phyloP scores from a whole-genome alignment of 2,329 filamentous ascomycete species.

The Fusarium zealandicum region DNA sequence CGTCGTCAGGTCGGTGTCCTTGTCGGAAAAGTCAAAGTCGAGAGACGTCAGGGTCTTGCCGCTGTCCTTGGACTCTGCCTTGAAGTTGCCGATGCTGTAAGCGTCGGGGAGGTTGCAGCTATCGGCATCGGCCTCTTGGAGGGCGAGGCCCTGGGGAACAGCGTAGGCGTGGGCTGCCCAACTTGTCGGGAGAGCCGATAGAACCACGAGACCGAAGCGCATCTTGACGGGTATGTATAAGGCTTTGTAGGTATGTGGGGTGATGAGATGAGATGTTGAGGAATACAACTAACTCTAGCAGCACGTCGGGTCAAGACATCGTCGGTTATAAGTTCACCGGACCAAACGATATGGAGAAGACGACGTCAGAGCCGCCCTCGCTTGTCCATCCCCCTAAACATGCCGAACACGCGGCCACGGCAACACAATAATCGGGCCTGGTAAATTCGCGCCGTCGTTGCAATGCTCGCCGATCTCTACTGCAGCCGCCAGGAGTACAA shows the following conservation, averaged over 20 bases:
- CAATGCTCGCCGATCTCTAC: slow-evolving; percentile 34
- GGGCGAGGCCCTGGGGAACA: slow-evolving; percentile 38
- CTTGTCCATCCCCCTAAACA: slow-evolving; percentile 1
- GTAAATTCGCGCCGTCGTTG: slow-evolving; percentile 11
- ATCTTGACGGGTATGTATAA: slow-evolving; percentile 19
- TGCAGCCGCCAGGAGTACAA: slow-evolving; percentile 24
- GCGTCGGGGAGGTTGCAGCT: slow-evolving; percentile 49
- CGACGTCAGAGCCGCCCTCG: slow-evolving; percentile 27
- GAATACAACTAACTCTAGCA: neutral
- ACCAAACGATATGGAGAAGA: slow-evolving; percentile 24
- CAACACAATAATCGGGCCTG: slow-evolving; percentile 27
- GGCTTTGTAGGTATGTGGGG: neutral
- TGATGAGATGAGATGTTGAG: neutral
- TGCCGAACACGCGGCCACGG: slow-evolving; percentile 27
- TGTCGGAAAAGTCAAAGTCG: slow-evolving; percentile 53
- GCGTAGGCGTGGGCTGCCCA: slow-evolving; percentile 40
- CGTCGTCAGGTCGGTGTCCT: slow-evolving; percentile 50
- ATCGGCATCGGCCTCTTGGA: slow-evolving; percentile 36
- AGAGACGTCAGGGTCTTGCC: slow-evolving; percentile 44
- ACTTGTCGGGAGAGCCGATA: slow-evolving; percentile 35
- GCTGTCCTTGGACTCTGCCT: slow-evolving; percentile 45
- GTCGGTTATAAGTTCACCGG: slow-evolving; percentile 25
- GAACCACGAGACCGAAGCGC: slow-evolving; percentile 28
- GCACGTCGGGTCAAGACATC: slow-evolving; percentile 1
- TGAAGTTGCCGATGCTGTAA: slow-evolving; percentile 52